These are phyloP conservation scores for Trametes sanguinea DNA, from an alignment of 768 basidiomycete genomes.

Conservation along the genomic window DNA sequence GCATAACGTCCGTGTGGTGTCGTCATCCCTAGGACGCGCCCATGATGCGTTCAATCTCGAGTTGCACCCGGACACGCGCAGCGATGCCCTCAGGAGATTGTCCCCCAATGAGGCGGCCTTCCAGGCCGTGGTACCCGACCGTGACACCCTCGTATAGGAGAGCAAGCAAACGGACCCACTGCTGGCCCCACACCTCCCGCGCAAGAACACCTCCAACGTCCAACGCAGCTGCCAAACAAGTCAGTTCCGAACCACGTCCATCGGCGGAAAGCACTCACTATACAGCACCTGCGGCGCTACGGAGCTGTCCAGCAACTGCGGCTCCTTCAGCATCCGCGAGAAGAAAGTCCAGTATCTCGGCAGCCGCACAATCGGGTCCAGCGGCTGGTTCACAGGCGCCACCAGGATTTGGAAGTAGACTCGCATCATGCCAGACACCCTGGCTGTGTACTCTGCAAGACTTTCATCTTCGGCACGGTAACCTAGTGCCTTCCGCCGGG, in stretches of 20 bases:
- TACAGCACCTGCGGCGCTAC: conserved; percentile 70
- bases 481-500: conserved; percentile 56
- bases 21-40: conserved; percentile 16
- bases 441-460: conserved; percentile 58
- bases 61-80: conserved; percentile 61
- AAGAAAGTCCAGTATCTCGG: conserved; percentile 76
- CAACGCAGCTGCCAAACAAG: conserved; percentile 52
- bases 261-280: conserved; percentile 43
- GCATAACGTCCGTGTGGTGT: not conserved
- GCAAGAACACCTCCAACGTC: conserved; percentile 70
- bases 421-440: conserved; percentile 79
- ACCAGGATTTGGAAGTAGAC: conserved; percentile 79
- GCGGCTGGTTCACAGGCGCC: conserved; percentile 39
- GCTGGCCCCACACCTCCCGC: conserved; percentile 66
- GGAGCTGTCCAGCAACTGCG: conserved; percentile 52
- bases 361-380: conserved; percentile 58
- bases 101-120: conserved; percentile 56
- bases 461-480: conserved; percentile 58
- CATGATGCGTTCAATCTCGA: conserved; percentile 69
- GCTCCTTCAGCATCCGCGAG: conserved; percentile 57
- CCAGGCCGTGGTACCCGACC: conserved; percentile 46
- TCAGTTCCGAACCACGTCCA: conserved; percentile 17
- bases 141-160: conserved; percentile 67
- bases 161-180: conserved; percentile 74
- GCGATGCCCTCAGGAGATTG: conserved; percentile 60